These are phyloP conservation scores for Oryza punctata DNA, from an alignment of 176 grass and related monocot genomes.

Conservation along the genomic window DNA sequence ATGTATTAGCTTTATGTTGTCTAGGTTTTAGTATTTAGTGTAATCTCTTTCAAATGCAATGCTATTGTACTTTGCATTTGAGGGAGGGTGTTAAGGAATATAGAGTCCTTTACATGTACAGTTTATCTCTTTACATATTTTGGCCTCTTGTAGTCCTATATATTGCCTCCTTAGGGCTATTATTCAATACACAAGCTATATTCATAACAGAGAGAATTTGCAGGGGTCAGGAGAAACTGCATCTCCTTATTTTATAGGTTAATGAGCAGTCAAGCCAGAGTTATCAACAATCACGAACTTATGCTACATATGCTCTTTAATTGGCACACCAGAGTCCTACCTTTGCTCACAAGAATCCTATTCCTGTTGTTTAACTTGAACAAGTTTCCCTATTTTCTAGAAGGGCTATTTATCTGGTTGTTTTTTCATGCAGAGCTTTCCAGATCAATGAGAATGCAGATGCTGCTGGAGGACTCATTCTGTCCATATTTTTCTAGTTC, in stretches of 20 bases:
- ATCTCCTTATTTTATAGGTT: not conserved
- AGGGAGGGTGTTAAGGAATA: too few relatives aligned
- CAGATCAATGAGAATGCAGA: constrained; percentile 22
- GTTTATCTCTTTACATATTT: too few relatives aligned
- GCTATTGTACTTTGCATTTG: too few relatives aligned
- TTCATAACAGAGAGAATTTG: too few relatives aligned
- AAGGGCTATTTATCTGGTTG: constrained; percentile 4
- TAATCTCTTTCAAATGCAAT: too few relatives aligned
- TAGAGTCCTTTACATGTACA: too few relatives aligned
- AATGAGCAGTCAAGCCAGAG: not conserved
- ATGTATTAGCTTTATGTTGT: too few relatives aligned
- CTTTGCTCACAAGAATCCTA: not conserved
- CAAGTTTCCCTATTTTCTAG: not conserved
- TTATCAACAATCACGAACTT: not conserved
- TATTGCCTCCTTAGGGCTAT: too few relatives aligned
- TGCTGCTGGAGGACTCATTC: not conserved
- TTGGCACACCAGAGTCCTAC: not conserved
- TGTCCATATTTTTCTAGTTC: constrained; percentile 12
- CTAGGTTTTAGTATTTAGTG: too few relatives aligned
- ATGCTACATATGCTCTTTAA: not conserved
- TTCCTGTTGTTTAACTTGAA: not conserved
- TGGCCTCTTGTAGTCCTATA: too few relatives aligned
- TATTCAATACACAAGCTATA: too few relatives aligned
- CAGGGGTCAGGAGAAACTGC: not conserved
- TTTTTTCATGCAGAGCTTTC: constrained; percentile 33